Evolutionary conservation across 2,329 filamentous ascomycete species (phyloP), one percentile per base, ranked within the genome.

Genomic region (Paracorniculantispora psalliotae): DNA sequence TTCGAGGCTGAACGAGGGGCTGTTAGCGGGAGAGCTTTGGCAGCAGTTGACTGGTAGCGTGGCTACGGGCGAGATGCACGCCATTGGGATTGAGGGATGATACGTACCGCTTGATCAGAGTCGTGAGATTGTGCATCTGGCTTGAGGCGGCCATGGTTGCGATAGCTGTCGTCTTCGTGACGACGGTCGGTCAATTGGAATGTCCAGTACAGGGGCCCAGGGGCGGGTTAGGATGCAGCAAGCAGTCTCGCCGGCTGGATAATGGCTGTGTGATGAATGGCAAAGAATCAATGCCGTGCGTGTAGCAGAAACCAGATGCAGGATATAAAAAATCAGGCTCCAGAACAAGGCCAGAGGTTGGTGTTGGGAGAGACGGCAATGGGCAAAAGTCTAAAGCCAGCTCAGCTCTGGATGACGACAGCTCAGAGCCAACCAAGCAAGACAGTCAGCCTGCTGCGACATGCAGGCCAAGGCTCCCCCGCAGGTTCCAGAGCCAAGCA

Each of bases 41-140:
- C n/a, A n/a, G n/a, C n/a, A n/a, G n/a, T n/a, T n/a, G n/a, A n/a
- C n/a, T n/a, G n/a, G n/a, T n/a, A n/a, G n/a, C n/a, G n/a, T n/a
- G n/a, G n/a, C n/a, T n/a, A n/a, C n/a, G n/a, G n/a, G n/a, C n/a
- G n/a, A n/a, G n/a, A n/a, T n/a, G n/a, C n/a, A n/a, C n/a, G n/a
- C n/a, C n/a, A n/a, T n/a, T n/a, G n/a, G n/a, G n/a, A n/a, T n/a
- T n/a, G n/a, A n/a, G n/a, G n/a, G n/a, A n/a, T n/a, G n/a, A n/a
- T 25, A 9, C 33, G 9, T 84, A 97, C 94, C 94, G 87, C 84
- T 99, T 99, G 79, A 99, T 97, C 69, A 99, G 85, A 57, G 94
- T 99, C 37, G 92, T 96, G 63, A 99, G 79, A 73, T 96, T 97
- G 77, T 97, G 88, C 91, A 97, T 97, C 69, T 92, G 90, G 76